Base-by-base conservation (phyloP, 768 basidiomycete genomes). In the Psilocybe subaeruginosa region DNA sequence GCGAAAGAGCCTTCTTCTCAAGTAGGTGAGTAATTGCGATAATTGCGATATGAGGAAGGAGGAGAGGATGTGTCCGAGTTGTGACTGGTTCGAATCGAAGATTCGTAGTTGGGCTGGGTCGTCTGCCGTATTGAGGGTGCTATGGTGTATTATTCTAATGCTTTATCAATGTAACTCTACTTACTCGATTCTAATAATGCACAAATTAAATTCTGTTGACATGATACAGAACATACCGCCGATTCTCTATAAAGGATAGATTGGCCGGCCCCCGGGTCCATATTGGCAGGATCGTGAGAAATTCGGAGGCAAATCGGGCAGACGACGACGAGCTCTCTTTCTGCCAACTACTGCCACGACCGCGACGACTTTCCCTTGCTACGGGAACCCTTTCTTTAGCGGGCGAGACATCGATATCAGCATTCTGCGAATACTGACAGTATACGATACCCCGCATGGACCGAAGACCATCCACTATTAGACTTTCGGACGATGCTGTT, bases 401-500 rank as follows among this genome's bases (percentile, higher is more conserved):
- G 53, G 19, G 17, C 11, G 47, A 12, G 47, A 39, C 47, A 23
- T 58, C 39, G 16, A 47, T 29, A n/a, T 19, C 59, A 19, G 62
- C 62, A 62, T 65, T 65, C 62, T 65, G 67, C 35, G 61, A 68
- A 64, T 64, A 64, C 64, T 62, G 56, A 39, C 19, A 27, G 37
- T 52, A 12, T 27, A 31, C 12, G 17, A 37, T 31, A 37, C 39
- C 41, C 11, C 56, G 59, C 39, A 68, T 68, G 62, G 61, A 65
- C 39, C 66, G 64, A n/a, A 60, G 67, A 27, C 60, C 51, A 16
- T 62, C 64, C 39, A 56, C 64, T 41, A 61, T 70, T 30, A 60
- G 63, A 56, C 68, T 72, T 54, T 63, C 66, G 30, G 66, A 66
- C 23, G 72, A 74, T 48, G 69, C 63, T 8, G 67, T 72, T 19